Percentiles rank a stretch among this genome's conserved stretches.
Conservation (phyloP, 768 basidiomycete genomes). For the Suillus weaverae region DNA sequence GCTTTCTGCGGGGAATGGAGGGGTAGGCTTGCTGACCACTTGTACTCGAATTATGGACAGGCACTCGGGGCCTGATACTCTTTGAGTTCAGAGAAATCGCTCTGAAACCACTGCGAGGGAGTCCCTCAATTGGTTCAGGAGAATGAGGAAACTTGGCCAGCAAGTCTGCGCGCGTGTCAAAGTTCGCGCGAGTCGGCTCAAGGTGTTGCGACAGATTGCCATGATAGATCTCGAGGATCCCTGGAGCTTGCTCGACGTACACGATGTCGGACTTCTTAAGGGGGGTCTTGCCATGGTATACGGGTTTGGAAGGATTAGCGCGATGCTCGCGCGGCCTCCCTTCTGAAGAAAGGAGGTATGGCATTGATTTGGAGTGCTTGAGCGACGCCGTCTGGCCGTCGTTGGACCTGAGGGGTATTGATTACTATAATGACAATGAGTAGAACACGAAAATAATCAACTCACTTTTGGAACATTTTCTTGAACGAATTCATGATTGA, state of each 20-base stretch:
- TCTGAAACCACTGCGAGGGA: conserved; percentile 8
- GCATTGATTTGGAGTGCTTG: conserved; percentile 18
- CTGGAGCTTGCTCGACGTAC: conserved; percentile 9
- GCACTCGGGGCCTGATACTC: neutral
- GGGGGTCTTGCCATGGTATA: conserved; percentile 15
- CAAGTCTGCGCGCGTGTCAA: conserved; percentile 3
- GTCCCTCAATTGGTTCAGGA: conserved; percentile 7
- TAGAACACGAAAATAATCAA: neutral
- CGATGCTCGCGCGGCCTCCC: neutral
- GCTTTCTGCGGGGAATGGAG: conserved; percentile 1
- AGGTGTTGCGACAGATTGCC: neutral
- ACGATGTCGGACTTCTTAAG: conserved; percentile 11
- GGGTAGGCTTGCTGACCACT: conserved; percentile 1
- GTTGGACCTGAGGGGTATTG: conserved; percentile 1
- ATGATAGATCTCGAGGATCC: conserved; percentile 4
- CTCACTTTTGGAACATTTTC: conserved; percentile 11
- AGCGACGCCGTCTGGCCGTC: conserved; percentile 1
- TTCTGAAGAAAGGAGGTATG: conserved; percentile 6
- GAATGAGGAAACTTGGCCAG: conserved; percentile 12
- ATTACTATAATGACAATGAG: neutral
- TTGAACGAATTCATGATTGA: neutral
- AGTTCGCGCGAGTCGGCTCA: neutral
- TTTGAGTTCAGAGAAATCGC: conserved; percentile 4
- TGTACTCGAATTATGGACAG: neutral
- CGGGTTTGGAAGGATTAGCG: conserved; percentile 2